These are phyloP conservation scores for Fusarium nygamai DNA, from an alignment of 2,329 filamentous ascomycete genomes.

Conservation along the genomic window DNA sequence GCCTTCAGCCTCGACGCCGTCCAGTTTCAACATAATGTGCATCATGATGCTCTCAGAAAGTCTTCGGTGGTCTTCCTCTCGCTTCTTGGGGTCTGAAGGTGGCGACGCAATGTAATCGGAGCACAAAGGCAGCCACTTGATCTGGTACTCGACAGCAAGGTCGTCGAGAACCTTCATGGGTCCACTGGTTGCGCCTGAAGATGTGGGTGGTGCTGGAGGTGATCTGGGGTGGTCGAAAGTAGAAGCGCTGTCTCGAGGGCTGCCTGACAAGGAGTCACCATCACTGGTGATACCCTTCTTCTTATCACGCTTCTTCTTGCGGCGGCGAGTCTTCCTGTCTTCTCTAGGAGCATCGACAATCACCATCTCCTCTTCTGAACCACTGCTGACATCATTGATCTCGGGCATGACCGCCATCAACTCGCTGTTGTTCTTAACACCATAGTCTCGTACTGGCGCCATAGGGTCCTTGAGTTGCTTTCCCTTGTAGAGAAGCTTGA, in stretches of 20 bases:
- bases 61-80: conserved; percentile 77
- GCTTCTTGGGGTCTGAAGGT: conserved; percentile 73
- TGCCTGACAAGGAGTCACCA: conserved; percentile 52
- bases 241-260: conserved; percentile 56
- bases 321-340: conserved; percentile 51
- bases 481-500: conserved; percentile 80
- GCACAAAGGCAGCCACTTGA: conserved; percentile 72
- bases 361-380: conserved; percentile 57
- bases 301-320: conserved; percentile 55
- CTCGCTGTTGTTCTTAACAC: conserved; percentile 69
- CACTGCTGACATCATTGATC: conserved; percentile 47
- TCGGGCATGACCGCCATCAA: conserved; percentile 62
- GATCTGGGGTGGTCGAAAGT: conserved; percentile 48
- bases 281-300: conserved; percentile 45
- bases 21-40: conserved; percentile 79
- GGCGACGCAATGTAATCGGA: conserved; percentile 69
- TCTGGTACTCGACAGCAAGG: conserved; percentile 72
- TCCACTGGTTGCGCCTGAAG: conserved; percentile 48
- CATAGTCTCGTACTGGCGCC: conserved; percentile 67
- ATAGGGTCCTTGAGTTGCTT: conserved; percentile 73
- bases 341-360: conserved; percentile 54
- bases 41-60: conserved; percentile 80
- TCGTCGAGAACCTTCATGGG: conserved; percentile 68
- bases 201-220: conserved; percentile 31
- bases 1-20: conserved; percentile 78